Conservation (phyloP, 441 rosid genomes). For the Flueggea neowawraea region DNA sequence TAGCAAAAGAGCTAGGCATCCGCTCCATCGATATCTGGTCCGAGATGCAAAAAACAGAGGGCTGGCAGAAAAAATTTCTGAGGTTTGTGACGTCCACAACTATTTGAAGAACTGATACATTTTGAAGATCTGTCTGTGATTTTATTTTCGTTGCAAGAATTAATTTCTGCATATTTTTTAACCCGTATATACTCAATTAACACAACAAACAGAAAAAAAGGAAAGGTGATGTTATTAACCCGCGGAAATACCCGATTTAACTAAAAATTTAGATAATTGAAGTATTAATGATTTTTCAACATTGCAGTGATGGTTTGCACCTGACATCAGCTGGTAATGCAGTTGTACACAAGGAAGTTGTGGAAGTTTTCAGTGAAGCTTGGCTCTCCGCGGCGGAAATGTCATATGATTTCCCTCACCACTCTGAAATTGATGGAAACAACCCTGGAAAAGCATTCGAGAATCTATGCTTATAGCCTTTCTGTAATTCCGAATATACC, state of each 20-base stretch:
- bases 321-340: constrained; percentile 77
- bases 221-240: too few species aligned
- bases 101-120: not conserved
- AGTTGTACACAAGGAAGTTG: constrained; percentile 58
- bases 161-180: not conserved
- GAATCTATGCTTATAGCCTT: constrained; percentile 35
- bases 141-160: not conserved
- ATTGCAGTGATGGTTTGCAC: constrained; percentile 83
- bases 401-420: constrained; percentile 87
- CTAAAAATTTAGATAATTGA: not conserved
- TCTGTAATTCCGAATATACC: too few species aligned
- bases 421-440: constrained; percentile 57
- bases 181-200: too few species aligned
- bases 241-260: too few species aligned
- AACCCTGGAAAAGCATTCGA: constrained; percentile 70
- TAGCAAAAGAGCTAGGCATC: constrained; percentile 62
- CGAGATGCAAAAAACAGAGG: constrained; percentile 78
- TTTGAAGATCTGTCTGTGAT: not conserved
- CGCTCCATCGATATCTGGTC: constrained; percentile 72
- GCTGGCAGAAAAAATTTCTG: constrained; percentile 73
- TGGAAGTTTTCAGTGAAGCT: constrained; percentile 52
- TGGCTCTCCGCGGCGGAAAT: constrained; percentile 71
- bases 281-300: constrained; percentile 3
- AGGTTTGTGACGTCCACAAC: constrained; percentile 45
- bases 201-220: too few species aligned